These are phyloP conservation scores for Hansenula lynferdii DNA, from an alignment of 1,139 yeast genomes.

Conservation along the genomic window DNA sequence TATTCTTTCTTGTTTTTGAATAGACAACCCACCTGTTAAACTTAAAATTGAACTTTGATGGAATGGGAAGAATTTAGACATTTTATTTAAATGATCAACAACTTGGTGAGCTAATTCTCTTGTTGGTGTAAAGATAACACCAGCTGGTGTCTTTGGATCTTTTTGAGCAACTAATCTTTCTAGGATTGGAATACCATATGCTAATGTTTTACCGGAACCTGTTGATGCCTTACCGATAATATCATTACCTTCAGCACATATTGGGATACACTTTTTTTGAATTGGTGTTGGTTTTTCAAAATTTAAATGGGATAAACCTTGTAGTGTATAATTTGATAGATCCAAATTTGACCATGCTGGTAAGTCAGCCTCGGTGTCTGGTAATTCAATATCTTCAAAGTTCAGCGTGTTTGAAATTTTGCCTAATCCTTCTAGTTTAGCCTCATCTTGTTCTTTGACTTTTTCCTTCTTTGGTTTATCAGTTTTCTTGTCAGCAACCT, in stretches of 20 bases:
- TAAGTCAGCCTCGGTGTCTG: slow-evolving; percentile 29
- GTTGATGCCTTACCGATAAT: slow-evolving; percentile 96
- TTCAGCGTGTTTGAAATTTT: slow-evolving; percentile 11
- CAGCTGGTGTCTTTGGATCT: slow-evolving; percentile 46
- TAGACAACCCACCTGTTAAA: slow-evolving; percentile 90
- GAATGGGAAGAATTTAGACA: slow-evolving; percentile 59
- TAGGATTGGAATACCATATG: slow-evolving; percentile 91
- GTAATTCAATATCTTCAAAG: slow-evolving; percentile 23
- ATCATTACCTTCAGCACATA: slow-evolving; percentile 68
- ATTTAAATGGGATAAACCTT: slow-evolving; percentile 53
- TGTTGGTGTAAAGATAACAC: slow-evolving; percentile 88
- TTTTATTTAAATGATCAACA: slow-evolving; percentile 62
- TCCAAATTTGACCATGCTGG: slow-evolving; percentile 55
- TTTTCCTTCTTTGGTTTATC: slow-evolving; percentile 6
- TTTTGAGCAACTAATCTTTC: slow-evolving; percentile 48
- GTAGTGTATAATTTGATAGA: slow-evolving; percentile 50
- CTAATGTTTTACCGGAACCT: slow-evolving; percentile 96
- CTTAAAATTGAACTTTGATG: slow-evolving; percentile 59
- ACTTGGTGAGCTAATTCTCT: slow-evolving; percentile 97
- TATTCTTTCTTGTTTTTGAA: slow-evolving; percentile 86
- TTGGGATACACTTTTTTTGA: slow-evolving; percentile 74
- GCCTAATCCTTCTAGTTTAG: slow-evolving; percentile 22
- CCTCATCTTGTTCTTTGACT: slow-evolving; percentile 12
- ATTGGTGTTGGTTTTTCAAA: slow-evolving; percentile 78
- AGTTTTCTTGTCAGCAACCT: slow-evolving; percentile 5